Evolutionary conservation across 306 rosid genomes (phyloP).

Genomic region (Rosa persica): DNA sequence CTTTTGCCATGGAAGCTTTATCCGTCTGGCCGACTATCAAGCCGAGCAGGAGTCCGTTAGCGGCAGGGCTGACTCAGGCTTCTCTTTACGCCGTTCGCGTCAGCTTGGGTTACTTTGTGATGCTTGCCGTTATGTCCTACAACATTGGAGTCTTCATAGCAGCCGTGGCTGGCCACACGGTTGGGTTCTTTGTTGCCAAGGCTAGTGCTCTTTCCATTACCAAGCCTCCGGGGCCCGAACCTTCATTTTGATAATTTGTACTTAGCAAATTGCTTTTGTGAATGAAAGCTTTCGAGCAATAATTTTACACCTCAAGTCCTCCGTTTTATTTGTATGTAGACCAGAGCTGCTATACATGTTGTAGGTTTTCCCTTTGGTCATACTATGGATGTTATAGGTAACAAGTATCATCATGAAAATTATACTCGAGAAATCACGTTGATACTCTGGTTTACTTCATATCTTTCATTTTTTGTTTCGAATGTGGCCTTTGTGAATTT

Average conservation of each 20-base stretch:
- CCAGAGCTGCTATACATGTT: neutral
- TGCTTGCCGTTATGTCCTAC: slow-evolving; percentile 81
- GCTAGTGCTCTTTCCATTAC: slow-evolving; percentile 30
- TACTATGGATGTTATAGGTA: neutral
- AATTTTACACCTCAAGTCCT: neutral
- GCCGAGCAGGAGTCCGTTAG: slow-evolving; percentile 15
- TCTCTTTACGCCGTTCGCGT: slow-evolving; percentile 36
- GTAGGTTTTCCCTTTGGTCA: neutral
- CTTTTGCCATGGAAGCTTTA: slow-evolving; percentile 43
- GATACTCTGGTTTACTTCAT: too few relatives aligned
- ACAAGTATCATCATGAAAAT: too few relatives aligned
- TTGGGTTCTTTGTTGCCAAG: slow-evolving; percentile 55
- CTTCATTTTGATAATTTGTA: neutral
- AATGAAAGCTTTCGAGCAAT: neutral
- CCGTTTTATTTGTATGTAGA: neutral
- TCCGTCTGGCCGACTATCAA: slow-evolving; percentile 35
- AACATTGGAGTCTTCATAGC: slow-evolving; percentile 64
- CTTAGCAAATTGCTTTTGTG: neutral
- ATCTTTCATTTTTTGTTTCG: too few relatives aligned
- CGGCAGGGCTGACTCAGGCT: slow-evolving; percentile 31
- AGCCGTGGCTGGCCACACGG: slow-evolving; percentile 61
- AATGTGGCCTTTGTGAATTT: too few relatives aligned
- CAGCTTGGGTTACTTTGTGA: slow-evolving; percentile 51
- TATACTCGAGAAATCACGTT: too few relatives aligned
- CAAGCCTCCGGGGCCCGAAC: slow-evolving; percentile 16